Percentiles rank a stretch among this genome's conserved stretches.
Evolutionary conservation across 306 rosid genomes (phyloP).

Genomic region (Mimosa bimucronata): DNA sequence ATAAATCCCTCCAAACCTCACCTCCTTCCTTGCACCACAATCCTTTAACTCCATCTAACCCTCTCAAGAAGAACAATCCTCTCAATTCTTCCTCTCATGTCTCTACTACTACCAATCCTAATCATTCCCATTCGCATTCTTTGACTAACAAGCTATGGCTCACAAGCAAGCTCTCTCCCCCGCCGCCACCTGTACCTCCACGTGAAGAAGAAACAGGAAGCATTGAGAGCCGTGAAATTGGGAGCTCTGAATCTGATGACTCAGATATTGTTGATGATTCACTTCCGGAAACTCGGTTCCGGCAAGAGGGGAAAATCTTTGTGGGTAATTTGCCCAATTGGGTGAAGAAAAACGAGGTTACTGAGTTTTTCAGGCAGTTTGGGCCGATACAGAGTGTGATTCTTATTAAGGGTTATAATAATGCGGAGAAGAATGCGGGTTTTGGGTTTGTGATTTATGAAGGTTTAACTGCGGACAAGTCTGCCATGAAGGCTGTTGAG

Average conservation of each 20-base stretch:
- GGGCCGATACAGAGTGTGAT: slow-evolving; percentile 78
- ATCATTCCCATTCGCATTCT: slow-evolving; percentile 40
- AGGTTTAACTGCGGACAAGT: slow-evolving; percentile 51
- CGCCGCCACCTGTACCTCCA: neutral
- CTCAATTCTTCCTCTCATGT: slow-evolving; percentile 33
- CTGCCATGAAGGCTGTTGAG: slow-evolving; percentile 84
- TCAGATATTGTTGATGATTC: slow-evolving; percentile 12
- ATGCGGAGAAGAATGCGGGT: slow-evolving; percentile 66
- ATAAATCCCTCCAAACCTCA: slow-evolving; percentile 53
- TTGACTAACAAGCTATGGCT: slow-evolving; percentile 82
- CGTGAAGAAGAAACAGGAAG: neutral
- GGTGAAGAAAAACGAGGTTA: slow-evolving; percentile 71
- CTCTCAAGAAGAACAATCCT: slow-evolving; percentile 50
- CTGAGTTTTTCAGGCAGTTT: slow-evolving; percentile 82
- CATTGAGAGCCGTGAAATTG: slow-evolving; percentile 21
- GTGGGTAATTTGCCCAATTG: slow-evolving; percentile 86
- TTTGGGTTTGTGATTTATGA: slow-evolving; percentile 77
- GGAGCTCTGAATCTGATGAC: slow-evolving; percentile 2
- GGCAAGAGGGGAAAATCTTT: slow-evolving; percentile 87
- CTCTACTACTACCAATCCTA: slow-evolving; percentile 23
- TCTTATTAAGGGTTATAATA: slow-evolving; percentile 68
- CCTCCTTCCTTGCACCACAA: slow-evolving; percentile 34
- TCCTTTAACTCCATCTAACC: slow-evolving; percentile 54
- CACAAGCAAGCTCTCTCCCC: slow-evolving; percentile 77
- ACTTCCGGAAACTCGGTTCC: slow-evolving; percentile 34